phyloP scores from a whole-genome alignment of 768 basidiomycete species.

The Pisolithus orientalis region DNA sequence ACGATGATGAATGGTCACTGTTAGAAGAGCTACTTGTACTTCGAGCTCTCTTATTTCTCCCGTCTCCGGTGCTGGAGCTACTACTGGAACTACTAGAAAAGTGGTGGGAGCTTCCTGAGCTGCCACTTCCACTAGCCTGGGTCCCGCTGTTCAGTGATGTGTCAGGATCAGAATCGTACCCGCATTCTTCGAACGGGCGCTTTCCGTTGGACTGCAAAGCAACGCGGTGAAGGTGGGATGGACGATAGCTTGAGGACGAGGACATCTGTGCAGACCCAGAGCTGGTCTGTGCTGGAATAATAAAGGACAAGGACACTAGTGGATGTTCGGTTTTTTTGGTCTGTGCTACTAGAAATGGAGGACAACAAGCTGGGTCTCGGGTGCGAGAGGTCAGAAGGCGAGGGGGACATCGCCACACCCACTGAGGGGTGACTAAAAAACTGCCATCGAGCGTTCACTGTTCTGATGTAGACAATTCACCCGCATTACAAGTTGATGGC shows the following conservation, averaged over 20 bases:
- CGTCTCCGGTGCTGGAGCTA: conserved; percentile 34
- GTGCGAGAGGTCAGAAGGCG: background rate
- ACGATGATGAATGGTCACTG: conserved; percentile 27
- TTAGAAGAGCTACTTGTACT: conserved; percentile 44
- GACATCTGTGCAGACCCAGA: conserved; percentile 10
- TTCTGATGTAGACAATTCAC: background rate
- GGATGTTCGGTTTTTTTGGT: background rate
- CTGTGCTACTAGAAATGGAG: background rate
- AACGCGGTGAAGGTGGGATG: conserved; percentile 20
- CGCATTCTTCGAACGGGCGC: conserved; percentile 29
- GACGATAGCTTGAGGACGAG: conserved; percentile 20
- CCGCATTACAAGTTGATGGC: background rate
- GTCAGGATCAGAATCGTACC: conserved; percentile 28
- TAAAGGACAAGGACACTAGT: background rate
- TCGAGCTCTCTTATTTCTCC: conserved; percentile 53
- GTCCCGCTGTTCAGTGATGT: conserved; percentile 20
- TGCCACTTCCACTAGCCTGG: conserved; percentile 22
- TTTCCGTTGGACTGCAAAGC: conserved; percentile 22
- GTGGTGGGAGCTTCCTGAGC: conserved; percentile 11
- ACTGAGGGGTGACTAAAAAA: background rate
- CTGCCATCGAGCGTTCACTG: background rate
- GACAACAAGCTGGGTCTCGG: background rate
- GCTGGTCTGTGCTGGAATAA: background rate
- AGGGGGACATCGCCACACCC: background rate
- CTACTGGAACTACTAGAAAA: conserved; percentile 3